phyloP scores from a whole-genome alignment of 208 protist species.

The Balamuthia mandrillaris region DNA sequence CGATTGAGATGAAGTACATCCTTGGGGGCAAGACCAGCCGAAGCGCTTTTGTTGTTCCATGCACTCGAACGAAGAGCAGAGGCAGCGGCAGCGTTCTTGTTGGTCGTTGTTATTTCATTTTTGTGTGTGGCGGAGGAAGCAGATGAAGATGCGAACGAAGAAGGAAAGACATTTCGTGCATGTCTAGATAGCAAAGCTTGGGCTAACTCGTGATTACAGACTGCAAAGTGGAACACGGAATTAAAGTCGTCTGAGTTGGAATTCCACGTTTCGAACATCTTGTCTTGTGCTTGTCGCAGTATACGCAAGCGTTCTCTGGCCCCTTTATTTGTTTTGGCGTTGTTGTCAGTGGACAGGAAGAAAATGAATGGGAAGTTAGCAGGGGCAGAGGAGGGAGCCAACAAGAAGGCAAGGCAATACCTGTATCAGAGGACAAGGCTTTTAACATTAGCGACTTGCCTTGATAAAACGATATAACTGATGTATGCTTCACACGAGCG shows the following conservation, averaged over 20 bases:
- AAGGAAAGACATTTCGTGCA: too few relatives aligned
- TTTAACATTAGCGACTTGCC: not conserved
- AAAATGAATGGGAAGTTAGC: not conserved
- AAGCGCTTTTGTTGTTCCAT: too few relatives aligned
- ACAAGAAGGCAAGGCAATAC: not conserved
- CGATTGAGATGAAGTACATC: too few relatives aligned
- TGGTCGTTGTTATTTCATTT: too few relatives aligned
- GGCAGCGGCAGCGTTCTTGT: too few relatives aligned
- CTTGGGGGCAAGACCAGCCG: too few relatives aligned
- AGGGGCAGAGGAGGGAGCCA: not conserved
- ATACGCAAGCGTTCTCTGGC: not conserved
- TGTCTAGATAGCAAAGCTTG: too few relatives aligned
- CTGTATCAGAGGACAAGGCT: not conserved
- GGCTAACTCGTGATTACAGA: conserved; percentile 2
- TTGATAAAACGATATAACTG: not conserved
- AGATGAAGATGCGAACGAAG: too few relatives aligned
- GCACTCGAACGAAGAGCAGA: too few relatives aligned
- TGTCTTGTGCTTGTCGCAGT: not conserved
- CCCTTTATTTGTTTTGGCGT: not conserved
- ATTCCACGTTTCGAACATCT: not conserved
- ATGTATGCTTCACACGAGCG: not conserved
- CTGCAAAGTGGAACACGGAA: not conserved
- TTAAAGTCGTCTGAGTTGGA: conserved; percentile 18
- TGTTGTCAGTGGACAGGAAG: not conserved
- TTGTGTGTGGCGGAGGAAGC: too few relatives aligned